Conservation (phyloP, 345 rosid genomes). For the Eutrema japonicum region DNA sequence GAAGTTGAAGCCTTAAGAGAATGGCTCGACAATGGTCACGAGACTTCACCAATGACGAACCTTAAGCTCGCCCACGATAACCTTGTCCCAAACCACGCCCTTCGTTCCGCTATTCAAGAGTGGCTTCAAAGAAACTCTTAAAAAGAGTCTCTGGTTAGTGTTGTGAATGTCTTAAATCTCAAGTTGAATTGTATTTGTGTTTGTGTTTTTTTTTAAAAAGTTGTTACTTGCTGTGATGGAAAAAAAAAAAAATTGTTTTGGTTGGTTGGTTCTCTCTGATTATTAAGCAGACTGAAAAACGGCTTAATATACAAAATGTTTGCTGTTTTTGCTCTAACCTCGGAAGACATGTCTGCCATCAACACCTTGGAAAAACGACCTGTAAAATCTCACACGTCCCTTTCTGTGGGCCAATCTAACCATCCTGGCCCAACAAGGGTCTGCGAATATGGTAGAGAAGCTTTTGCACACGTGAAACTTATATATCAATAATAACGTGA, state of each 20-base stretch:
- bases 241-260: too few species aligned
- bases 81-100: slow-evolving; percentile 70
- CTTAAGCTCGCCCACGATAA: too few species aligned
- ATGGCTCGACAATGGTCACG: slow-evolving; percentile 69
- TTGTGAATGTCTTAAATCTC: slow-evolving; percentile 12
- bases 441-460: not conserved
- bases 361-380: not conserved
- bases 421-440: slow-evolving; percentile 23
- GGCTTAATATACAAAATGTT: not conserved
- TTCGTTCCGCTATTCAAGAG: slow-evolving; percentile 75
- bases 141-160: not conserved
- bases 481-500: not conserved
- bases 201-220: not conserved
- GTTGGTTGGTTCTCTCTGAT: not conserved
- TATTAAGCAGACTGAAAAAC: not conserved
- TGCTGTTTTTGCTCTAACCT: slow-evolving; percentile 4
- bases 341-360: slow-evolving; percentile 10
- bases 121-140: slow-evolving; percentile 54
- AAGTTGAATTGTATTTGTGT: not conserved
- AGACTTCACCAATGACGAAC: too few species aligned
- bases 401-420: slow-evolving; percentile 11
- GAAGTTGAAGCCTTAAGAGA: slow-evolving; percentile 63
- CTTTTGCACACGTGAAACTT: slow-evolving; percentile 29
- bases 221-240: not conserved
- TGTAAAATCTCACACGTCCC: not conserved